phyloP scores from a whole-genome alignment of 2,329 filamentous ascomycete species.

The Cladophialophora exuberans region DNA sequence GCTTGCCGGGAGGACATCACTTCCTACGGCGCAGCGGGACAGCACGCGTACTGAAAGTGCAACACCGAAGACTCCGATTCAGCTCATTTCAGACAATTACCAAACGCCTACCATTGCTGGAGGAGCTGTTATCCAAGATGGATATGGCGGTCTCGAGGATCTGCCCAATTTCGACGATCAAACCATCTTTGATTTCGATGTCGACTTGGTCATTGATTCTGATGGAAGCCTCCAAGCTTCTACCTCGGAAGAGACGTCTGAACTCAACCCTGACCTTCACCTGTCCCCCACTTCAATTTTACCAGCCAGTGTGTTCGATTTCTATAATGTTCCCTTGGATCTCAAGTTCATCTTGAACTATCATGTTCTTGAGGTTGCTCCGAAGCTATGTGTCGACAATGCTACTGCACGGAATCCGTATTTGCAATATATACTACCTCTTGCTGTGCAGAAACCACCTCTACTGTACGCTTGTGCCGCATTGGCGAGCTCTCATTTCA shows the following conservation, averaged over 20 bases:
- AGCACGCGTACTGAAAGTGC: neutral
- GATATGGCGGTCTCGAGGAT: no score
- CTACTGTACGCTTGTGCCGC: conserved; percentile 18
- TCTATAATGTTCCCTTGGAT: conserved; percentile 9
- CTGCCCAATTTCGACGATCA: no score
- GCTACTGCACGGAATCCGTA: conserved; percentile 7
- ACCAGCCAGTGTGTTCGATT: neutral
- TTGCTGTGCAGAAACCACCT: conserved; percentile 10
- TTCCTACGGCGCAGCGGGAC: neutral
- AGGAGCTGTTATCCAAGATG: no score
- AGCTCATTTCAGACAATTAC: no score
- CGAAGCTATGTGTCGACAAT: conserved; percentile 7
- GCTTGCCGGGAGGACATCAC: conserved; percentile 5
- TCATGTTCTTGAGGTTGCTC: conserved; percentile 16
- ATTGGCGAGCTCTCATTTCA: conserved; percentile 9
- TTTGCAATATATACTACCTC: conserved; percentile 14
- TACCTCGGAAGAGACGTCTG: no score
- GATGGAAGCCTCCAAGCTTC: no score
- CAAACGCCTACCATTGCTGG: no score
- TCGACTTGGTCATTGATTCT: no score
- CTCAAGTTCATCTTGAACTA: conserved; percentile 16
- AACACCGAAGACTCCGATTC: neutral
- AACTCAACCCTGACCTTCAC: no score
- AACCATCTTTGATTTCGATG: no score
- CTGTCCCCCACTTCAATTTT: neutral